phyloP scores from a whole-genome alignment of 768 basidiomycete species.

The Termitomyces sp. region DNA sequence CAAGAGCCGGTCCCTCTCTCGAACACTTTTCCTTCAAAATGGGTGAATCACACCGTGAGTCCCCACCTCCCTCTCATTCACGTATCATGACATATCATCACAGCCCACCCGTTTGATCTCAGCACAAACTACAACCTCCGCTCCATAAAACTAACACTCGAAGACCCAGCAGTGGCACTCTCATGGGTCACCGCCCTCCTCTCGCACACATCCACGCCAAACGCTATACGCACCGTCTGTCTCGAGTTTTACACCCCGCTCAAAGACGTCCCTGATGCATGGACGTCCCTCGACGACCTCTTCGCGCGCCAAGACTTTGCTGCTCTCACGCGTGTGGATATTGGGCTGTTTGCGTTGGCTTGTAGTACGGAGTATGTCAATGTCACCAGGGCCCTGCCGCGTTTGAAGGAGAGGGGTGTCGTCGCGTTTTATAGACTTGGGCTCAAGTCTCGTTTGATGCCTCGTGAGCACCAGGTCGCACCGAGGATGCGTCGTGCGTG shows the following conservation, averaged over 20 bases:
- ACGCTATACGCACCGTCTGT: conserved; percentile 24
- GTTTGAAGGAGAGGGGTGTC: conserved; percentile 22
- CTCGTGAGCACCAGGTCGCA: too few relatives aligned
- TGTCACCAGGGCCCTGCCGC: conserved; percentile 27
- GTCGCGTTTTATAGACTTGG: conserved; percentile 29
- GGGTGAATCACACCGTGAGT: conserved; percentile 34
- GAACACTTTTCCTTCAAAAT: conserved; percentile 42
- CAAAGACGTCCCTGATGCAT: conserved; percentile 27
- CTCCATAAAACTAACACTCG: conserved; percentile 36
- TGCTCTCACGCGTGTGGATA: conserved; percentile 28
- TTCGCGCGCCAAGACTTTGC: conserved; percentile 25
- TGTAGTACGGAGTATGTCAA: conserved; percentile 26
- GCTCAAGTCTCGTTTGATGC: too few relatives aligned
- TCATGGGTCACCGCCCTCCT: conserved; percentile 32
- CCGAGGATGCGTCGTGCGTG: too few relatives aligned
- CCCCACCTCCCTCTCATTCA: neutral
- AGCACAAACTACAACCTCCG: conserved; percentile 29
- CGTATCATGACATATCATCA: neutral
- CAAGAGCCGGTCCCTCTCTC: conserved; percentile 27
- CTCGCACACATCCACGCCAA: conserved; percentile 19
- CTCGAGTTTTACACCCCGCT: conserved; percentile 39
- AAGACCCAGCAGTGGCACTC: conserved; percentile 31
- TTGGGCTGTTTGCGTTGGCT: conserved; percentile 35
- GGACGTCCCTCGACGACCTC: conserved; percentile 30
- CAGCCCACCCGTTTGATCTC: conserved; percentile 34